Percentiles rank a stretch among this genome's conserved stretches.
These are phyloP conservation scores for Epichloe glyceriae DNA, from an alignment of 2,329 filamentous ascomycete genomes.

Conservation along the genomic window DNA sequence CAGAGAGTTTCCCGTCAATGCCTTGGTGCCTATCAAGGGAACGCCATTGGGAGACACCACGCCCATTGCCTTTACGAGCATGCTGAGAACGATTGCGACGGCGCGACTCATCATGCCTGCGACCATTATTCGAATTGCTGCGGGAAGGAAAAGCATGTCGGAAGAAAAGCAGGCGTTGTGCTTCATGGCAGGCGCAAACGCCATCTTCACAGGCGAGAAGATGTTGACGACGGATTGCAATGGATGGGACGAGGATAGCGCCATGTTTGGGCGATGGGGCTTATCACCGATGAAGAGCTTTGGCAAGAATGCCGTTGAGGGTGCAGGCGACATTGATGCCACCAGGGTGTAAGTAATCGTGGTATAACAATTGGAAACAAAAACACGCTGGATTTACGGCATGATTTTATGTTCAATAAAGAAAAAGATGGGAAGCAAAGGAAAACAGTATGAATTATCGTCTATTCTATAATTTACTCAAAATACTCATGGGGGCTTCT, in stretches of 20 bases:
- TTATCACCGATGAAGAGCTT: conserved; percentile 60
- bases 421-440: not conserved
- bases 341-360: not conserved
- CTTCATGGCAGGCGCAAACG: conserved; percentile 84
- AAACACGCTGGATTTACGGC: too few species aligned
- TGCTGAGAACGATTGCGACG: conserved; percentile 73
- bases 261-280: conserved; percentile 75
- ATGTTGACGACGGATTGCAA: conserved; percentile 90
- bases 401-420: not conserved
- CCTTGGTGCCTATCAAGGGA: conserved; percentile 79
- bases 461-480: conserved; percentile 5
- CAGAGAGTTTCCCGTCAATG: conserved; percentile 85
- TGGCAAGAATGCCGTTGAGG: conserved; percentile 18
- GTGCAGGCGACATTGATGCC: conserved; percentile 8
- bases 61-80: conserved; percentile 61
- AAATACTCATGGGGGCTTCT: not conserved
- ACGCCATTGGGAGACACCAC: conserved; percentile 68
- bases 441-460: too few species aligned
- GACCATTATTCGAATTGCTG: conserved; percentile 78
- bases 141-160: conserved; percentile 68
- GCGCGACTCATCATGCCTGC: conserved; percentile 71
- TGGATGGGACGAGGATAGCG: conserved; percentile 78
- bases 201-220: conserved; percentile 91
- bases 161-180: conserved; percentile 84
- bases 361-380: too few species aligned